These are phyloP conservation scores for Plantago rigida DNA, from an alignment of 305 asterid genomes.

Conservation along the genomic window DNA sequence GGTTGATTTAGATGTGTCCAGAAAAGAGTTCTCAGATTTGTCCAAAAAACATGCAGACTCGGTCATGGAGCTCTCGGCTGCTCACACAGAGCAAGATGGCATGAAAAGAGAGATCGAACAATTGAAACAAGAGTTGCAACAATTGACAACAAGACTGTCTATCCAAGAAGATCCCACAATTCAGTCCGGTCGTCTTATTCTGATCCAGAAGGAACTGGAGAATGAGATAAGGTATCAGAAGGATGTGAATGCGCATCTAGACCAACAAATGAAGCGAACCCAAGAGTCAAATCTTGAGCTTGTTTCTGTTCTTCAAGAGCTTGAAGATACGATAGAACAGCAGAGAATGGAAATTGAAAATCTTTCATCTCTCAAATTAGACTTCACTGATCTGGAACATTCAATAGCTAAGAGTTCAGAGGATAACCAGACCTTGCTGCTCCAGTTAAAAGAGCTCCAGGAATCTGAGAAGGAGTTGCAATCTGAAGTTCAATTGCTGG, in stretches of 20 bases:
- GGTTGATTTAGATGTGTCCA: slow-evolving; percentile 62
- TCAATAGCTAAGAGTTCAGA: slow-evolving; percentile 28
- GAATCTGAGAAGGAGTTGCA: slow-evolving; percentile 50
- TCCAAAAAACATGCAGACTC: slow-evolving; percentile 58
- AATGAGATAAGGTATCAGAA: slow-evolving; percentile 64
- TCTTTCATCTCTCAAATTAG: slow-evolving; percentile 38
- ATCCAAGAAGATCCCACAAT: slow-evolving; percentile 29
- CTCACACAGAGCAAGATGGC: slow-evolving; percentile 46
- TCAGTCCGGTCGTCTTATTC: slow-evolving; percentile 37
- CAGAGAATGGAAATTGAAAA: slow-evolving; percentile 63
- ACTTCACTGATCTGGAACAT: slow-evolving; percentile 26
- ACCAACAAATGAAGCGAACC: slow-evolving; percentile 55
- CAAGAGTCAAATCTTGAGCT: slow-evolving; percentile 86
- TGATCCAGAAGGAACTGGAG: slow-evolving; percentile 52
- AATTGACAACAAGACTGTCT: slow-evolving; percentile 27
- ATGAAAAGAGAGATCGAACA: slow-evolving; percentile 50
- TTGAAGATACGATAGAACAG: slow-evolving; percentile 62
- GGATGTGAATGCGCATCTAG: slow-evolving; percentile 46
- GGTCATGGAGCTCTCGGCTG: slow-evolving; percentile 58
- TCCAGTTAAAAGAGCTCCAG: slow-evolving; percentile 34
- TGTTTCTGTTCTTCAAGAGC: slow-evolving; percentile 75
- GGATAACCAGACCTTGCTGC: slow-evolving; percentile 30
- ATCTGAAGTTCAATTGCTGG: slow-evolving; percentile 35
- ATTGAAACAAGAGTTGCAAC: slow-evolving; percentile 37
- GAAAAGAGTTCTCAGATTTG: slow-evolving; percentile 46